Percentiles rank a stretch among this genome's conserved stretches.
These are phyloP conservation scores for Cercis canadensis DNA, from an alignment of 306 rosid species.

Conservation along the genomic window DNA sequence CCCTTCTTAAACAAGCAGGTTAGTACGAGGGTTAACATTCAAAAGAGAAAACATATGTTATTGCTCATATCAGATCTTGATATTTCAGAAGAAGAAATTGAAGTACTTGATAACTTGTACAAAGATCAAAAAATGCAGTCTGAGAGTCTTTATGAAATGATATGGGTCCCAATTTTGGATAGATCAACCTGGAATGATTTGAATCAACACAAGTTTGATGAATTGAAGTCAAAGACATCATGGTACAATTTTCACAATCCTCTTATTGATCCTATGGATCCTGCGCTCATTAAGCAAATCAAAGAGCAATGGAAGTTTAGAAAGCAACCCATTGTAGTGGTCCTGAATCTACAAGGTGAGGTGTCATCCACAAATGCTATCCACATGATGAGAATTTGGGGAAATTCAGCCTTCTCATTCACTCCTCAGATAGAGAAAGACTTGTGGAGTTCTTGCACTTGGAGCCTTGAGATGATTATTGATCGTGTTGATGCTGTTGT, in stretches of 20 bases:
- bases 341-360: conserved; percentile 55
- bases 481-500: conserved; percentile 38
- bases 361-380: conserved; percentile 51
- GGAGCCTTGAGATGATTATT: conserved; percentile 52
- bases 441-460: conserved; percentile 48
- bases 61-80: no score
- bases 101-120: conserved; percentile 39
- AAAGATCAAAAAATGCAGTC: conserved; percentile 10
- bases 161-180: no score
- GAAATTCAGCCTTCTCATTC: no score
- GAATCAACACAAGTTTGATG: no score
- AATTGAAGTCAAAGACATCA: conserved; percentile 42
- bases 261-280: conserved; percentile 37
- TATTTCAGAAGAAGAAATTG: no score
- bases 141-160: conserved; percentile 32
- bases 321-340: conserved; percentile 51
- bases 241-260: conserved; percentile 54
- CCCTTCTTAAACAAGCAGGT: no score
- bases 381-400: no score
- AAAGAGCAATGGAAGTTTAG: conserved; percentile 50
- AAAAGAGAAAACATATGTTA: no score
- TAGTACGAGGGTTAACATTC: no score
- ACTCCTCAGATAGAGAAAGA: no score
- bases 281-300: conserved; percentile 51
- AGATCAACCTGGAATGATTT: no score